Conservation (phyloP, 345 rosid genomes). For the Dimocarpus longan region DNA sequence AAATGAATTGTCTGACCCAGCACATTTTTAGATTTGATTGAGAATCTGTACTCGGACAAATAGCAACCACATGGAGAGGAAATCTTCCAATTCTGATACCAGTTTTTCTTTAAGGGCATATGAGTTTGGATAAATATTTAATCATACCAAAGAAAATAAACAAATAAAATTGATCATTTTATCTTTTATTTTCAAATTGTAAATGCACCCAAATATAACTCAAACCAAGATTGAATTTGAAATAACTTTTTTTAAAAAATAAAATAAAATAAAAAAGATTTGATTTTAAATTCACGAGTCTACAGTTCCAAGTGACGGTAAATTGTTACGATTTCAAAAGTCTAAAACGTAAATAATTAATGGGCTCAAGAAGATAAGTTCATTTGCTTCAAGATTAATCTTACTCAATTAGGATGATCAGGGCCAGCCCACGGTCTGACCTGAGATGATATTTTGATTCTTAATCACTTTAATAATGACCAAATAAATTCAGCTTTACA, state of each 20-base stretch:
- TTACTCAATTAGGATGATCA: too few species aligned
- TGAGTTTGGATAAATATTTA: too few species aligned
- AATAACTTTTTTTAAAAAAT: too few species aligned
- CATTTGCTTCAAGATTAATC: not conserved
- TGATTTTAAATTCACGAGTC: not conserved
- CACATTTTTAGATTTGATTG: not conserved
- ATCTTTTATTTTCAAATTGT: too few species aligned
- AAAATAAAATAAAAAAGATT: too few species aligned
- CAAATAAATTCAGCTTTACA: not conserved
- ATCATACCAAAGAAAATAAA: too few species aligned
- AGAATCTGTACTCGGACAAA: not conserved
- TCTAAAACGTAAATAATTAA: not conserved
- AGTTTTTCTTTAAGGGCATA: not conserved
- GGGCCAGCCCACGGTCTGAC: not conserved
- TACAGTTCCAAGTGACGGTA: not conserved
- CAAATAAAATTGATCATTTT: too few species aligned
- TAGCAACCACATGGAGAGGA: not conserved
- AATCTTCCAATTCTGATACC: not conserved
- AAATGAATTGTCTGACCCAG: not conserved
- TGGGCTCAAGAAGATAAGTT: not conserved
- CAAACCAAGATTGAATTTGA: not conserved
- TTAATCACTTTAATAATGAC: not conserved
- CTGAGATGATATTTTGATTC: too few species aligned
- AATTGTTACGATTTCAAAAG: too few species aligned
- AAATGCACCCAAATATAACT: too few species aligned